Evolutionary conservation across 2,329 filamentous ascomycete species (phyloP).

Genomic region (Phaeomoniella chlamydospora): DNA sequence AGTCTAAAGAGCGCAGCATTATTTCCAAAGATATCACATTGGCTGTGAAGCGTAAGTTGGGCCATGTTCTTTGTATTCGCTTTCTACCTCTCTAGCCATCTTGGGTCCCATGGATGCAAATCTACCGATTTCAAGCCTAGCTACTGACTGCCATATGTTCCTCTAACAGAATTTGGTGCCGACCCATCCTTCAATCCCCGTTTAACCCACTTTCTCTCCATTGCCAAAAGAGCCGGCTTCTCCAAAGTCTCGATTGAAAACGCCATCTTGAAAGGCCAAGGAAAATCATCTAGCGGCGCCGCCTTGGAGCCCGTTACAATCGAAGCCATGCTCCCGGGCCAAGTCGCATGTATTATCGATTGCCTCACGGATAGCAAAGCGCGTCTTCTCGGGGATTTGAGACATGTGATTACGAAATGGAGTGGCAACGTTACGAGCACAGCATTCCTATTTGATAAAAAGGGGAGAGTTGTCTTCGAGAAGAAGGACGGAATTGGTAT

Average conservation of each 20-base stretch:
- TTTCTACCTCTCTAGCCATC: background rate
- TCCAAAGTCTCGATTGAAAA: slow-evolving; percentile 74
- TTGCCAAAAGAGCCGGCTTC: slow-evolving; percentile 73
- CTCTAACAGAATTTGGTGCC: slow-evolving; percentile 53
- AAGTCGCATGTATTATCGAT: slow-evolving; percentile 48
- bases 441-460: slow-evolving; percentile 71
- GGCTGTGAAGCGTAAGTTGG: slow-evolving; percentile 53
- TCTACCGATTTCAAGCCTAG: no score
- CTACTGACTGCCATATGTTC: no score
- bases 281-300: slow-evolving; percentile 58
- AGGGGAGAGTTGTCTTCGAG: slow-evolving; percentile 60
- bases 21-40: slow-evolving; percentile 61
- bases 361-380: slow-evolving; percentile 71
- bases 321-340: slow-evolving; percentile 30
- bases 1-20: slow-evolving; percentile 53
- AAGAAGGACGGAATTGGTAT: slow-evolving; percentile 39
- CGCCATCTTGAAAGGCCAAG: slow-evolving; percentile 79
- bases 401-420: slow-evolving; percentile 53
- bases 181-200: slow-evolving; percentile 62
- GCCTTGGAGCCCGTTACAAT: slow-evolving; percentile 45
- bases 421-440: slow-evolving; percentile 60
- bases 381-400: slow-evolving; percentile 59
- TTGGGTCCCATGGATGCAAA: no score
- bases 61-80: slow-evolving; percentile 1
- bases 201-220: slow-evolving; percentile 56